A percentile compares a stretch with the other conserved stretches of the same genome.
Evolutionary conservation across 2,329 filamentous ascomycete species (phyloP).

Genomic region (Reticulascus tulasneorum): DNA sequence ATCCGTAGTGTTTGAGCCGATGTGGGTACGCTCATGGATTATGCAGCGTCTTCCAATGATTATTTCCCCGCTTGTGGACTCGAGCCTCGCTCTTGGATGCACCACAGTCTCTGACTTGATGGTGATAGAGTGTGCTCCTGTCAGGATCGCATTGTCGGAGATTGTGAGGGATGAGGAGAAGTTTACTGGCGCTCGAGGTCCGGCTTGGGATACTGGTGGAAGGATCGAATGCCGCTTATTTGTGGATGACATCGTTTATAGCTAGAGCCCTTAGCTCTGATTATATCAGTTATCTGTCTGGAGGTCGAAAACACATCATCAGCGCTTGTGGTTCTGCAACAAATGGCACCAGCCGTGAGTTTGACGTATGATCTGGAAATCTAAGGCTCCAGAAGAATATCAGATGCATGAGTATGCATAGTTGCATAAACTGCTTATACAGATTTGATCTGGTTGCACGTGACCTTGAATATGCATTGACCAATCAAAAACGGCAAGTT

Average conservation of each 20-base stretch:
- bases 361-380: too few relatives aligned
- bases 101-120: slow-evolving; percentile 75
- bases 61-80: slow-evolving; percentile 74
- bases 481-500: slow-evolving; percentile 32
- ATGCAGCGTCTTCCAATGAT: slow-evolving; percentile 78
- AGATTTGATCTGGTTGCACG: too few relatives aligned
- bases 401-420: too few relatives aligned
- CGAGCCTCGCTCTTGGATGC: slow-evolving; percentile 80
- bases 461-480: too few relatives aligned
- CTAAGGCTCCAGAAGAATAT: too few relatives aligned
- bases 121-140: slow-evolving; percentile 72
- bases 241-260: slow-evolving; percentile 34
- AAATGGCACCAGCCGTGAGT: background rate
- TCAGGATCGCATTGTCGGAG: slow-evolving; percentile 58
- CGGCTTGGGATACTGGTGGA: slow-evolving; percentile 47
- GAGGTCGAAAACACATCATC: slow-evolving; percentile 5
- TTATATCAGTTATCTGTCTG: background rate
- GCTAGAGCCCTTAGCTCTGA: too few relatives aligned
- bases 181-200: slow-evolving; percentile 57
- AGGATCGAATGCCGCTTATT: slow-evolving; percentile 54
- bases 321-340: background rate
- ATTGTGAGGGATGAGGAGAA: slow-evolving; percentile 59
- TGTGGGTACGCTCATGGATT: slow-evolving; percentile 64
- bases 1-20: slow-evolving; percentile 43
- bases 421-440: too few relatives aligned